A percentile compares a stretch with the other conserved stretches of the same genome.
Evolutionary conservation across 2,329 filamentous ascomycete species (phyloP).

Genomic region (Rhexocercosporidium sp.): DNA sequence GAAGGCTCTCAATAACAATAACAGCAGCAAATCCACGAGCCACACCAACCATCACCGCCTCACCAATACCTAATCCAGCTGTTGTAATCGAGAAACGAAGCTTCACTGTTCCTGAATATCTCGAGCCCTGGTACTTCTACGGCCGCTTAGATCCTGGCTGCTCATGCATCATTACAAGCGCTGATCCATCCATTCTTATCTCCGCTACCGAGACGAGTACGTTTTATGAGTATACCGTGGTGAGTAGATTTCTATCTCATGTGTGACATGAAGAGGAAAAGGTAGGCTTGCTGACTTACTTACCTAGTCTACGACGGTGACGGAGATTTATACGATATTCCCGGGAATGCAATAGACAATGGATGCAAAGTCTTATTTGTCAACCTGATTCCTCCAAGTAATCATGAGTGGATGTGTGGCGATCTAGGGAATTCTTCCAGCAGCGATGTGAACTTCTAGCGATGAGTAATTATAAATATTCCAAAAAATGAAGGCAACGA

Average conservation of each 20-base stretch:
- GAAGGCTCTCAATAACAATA: not conserved
- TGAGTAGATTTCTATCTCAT: not conserved
- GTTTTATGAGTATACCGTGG: slow-evolving; percentile 16
- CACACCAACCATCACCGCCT: not conserved
- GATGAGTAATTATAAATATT: no score
- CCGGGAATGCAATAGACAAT: slow-evolving; percentile 9
- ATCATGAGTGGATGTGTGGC: no score
- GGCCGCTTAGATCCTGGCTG: slow-evolving; percentile 22
- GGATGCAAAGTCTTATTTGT: no score
- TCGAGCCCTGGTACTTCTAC: slow-evolving; percentile 26
- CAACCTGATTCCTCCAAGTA: no score
- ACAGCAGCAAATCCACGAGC: not conserved
- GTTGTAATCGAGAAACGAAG: slow-evolving; percentile 5
- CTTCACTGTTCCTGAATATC: slow-evolving; percentile 24
- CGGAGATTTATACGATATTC: slow-evolving; percentile 25
- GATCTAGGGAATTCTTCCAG: no score
- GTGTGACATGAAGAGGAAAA: not conserved
- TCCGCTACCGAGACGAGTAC: slow-evolving; percentile 22
- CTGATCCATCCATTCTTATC: slow-evolving; percentile 8
- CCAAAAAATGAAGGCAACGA: no score
- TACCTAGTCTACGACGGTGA: slow-evolving; percentile 22
- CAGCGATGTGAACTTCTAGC: no score
- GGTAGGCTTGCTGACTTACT: not conserved
- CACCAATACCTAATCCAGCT: not conserved
- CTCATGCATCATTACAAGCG: slow-evolving; percentile 26